Conservation (phyloP, 169 alveolate genomes). For the Babesia sp. region DNA sequence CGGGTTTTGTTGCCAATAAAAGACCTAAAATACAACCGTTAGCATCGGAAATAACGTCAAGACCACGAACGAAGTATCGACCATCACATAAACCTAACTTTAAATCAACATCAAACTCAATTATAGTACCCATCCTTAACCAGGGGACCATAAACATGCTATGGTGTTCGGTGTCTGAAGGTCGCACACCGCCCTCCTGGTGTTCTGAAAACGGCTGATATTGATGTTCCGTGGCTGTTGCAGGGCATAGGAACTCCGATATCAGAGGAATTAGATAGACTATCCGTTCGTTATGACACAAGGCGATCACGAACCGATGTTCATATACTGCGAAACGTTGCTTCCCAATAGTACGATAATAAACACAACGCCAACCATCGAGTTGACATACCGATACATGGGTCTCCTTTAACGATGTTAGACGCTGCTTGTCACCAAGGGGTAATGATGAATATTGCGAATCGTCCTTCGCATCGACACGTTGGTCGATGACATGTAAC, state of each 20-base stretch:
- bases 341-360: background rate
- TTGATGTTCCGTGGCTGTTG: background rate
- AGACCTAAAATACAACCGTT: background rate
- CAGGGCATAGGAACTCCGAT: constrained; percentile 18
- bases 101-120: constrained; percentile 8
- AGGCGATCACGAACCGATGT: constrained; percentile 5
- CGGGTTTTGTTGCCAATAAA: constrained; percentile 20
- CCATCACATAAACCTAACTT: constrained; percentile 44
- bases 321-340: constrained; percentile 7
- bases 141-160: constrained; percentile 18
- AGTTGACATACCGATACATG: constrained; percentile 1
- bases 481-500: constrained; percentile 23
- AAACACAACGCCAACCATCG: constrained; percentile 1
- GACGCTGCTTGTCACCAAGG: constrained; percentile 10
- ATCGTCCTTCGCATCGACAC: constrained; percentile 1
- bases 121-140: constrained; percentile 6
- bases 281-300: constrained; percentile 27
- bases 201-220: constrained; percentile 6
- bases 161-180: constrained; percentile 8
- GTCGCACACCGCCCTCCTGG: background rate
- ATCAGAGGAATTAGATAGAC: background rate
- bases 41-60: background rate
- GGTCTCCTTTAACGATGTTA: background rate
- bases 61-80: constrained; percentile 27
- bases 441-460: constrained; percentile 1